Conservation (phyloP, 192 early-diverging fungal species). For the Umbelopsis sp. region DNA sequence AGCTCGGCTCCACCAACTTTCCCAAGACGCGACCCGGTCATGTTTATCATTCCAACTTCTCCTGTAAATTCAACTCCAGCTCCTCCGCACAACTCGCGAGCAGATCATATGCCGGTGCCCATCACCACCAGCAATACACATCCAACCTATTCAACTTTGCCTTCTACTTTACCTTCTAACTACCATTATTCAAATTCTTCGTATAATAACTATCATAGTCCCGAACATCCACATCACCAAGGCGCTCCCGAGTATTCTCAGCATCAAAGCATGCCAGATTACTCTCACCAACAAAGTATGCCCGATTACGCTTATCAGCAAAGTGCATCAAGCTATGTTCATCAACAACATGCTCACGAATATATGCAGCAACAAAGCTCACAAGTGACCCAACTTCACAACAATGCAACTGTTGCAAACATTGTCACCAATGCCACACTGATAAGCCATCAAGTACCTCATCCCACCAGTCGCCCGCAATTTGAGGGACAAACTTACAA, state of each 20-base stretch:
- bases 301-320: not conserved
- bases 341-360: not conserved
- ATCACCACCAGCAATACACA: not conserved
- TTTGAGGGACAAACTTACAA: not conserved
- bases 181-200: too few species aligned
- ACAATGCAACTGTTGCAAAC: not conserved
- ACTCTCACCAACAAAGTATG: too few species aligned
- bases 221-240: too few species aligned
- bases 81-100: not conserved
- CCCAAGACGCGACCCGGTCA: slow-evolving; percentile 14
- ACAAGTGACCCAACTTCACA: not conserved
- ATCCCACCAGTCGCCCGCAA: too few species aligned
- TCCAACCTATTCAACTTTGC: not conserved
- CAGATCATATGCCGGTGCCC: not conserved
- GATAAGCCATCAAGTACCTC: too few species aligned
- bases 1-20: not conserved
- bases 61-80: slow-evolving; percentile 1
- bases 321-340: too few species aligned
- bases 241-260: too few species aligned
- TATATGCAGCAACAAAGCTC: not conserved
- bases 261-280: too few species aligned
- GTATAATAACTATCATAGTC: too few species aligned
- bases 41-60: slow-evolving; percentile 7
- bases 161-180: not conserved
- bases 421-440: too few species aligned